A percentile compares a stretch with the other conserved stretches of the same genome.
phyloP scores from a whole-genome alignment of 805 yeast genomes.

The Millerago galiae region DNA sequence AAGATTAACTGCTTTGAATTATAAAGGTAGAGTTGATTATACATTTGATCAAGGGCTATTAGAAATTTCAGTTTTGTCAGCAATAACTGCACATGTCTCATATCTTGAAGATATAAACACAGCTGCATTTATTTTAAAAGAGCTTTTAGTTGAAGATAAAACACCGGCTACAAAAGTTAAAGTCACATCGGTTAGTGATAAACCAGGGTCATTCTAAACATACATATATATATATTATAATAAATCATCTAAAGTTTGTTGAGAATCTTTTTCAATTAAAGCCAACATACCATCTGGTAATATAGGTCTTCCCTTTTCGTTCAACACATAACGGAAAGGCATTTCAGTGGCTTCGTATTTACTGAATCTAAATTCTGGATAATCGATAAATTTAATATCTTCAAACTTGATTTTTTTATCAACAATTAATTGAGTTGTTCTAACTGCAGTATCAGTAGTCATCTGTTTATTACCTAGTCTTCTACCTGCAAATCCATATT shows the following conservation, averaged over 20 bases:
- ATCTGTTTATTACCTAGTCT: conserved; percentile 84
- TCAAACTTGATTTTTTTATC: conserved; percentile 53
- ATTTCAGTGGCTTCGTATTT: conserved; percentile 91
- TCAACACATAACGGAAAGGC: conserved; percentile 90
- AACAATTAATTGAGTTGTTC: conserved; percentile 82
- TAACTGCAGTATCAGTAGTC: conserved; percentile 96
- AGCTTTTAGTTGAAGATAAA: conserved; percentile 32
- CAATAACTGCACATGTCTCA: conserved; percentile 81
- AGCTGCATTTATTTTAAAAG: conserved; percentile 68
- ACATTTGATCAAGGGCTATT: conserved; percentile 70
- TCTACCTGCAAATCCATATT: conserved; percentile 82
- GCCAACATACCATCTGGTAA: conserved; percentile 89
- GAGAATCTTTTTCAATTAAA: conserved; percentile 78
- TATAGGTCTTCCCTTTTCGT: conserved; percentile 61
- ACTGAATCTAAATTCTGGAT: conserved; percentile 86
- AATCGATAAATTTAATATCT: conserved; percentile 78
- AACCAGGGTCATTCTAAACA: too few species aligned
- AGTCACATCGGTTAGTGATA: conserved; percentile 14
- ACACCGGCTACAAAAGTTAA: conserved; percentile 21
- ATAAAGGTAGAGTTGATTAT: conserved; percentile 77
- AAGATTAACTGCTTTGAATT: conserved; percentile 46
- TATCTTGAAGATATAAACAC: conserved; percentile 85
- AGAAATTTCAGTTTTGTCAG: conserved; percentile 73
- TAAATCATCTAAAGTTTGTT: conserved; percentile 72
- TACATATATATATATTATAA: conserved; percentile 10